A percentile compares a stretch with the other conserved stretches of the same genome.
Conservation (phyloP, 768 basidiomycete genomes). For the Mycena haematopus region DNA sequence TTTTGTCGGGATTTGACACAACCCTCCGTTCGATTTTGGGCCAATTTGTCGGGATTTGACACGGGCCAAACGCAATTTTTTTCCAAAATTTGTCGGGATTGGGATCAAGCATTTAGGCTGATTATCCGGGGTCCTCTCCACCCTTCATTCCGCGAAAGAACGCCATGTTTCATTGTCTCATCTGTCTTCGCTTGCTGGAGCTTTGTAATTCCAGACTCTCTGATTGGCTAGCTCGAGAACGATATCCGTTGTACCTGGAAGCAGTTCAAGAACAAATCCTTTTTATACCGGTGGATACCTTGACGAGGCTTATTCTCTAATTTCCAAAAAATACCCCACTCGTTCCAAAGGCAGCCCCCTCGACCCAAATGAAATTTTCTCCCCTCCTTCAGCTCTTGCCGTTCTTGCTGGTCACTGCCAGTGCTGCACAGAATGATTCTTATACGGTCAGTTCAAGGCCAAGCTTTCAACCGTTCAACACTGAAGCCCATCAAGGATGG, state of each 20-base stretch:
- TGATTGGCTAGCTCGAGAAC: neutral
- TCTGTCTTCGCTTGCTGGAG: neutral
- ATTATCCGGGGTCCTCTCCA: too few relatives aligned
- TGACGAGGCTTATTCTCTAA: too few relatives aligned
- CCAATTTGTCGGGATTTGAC: too few relatives aligned
- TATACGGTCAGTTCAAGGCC: slow-evolving; percentile 20
- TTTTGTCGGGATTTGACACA: too few relatives aligned
- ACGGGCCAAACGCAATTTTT: too few relatives aligned
- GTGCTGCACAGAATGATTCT: slow-evolving; percentile 6
- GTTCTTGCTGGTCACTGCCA: slow-evolving; percentile 5
- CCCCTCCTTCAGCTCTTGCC: slow-evolving; percentile 7
- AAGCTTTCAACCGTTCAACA: neutral
- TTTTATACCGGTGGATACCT: too few relatives aligned
- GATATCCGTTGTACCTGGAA: too few relatives aligned
- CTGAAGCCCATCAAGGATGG: slow-evolving; percentile 17
- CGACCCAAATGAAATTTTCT: neutral
- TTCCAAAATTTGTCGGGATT: too few relatives aligned
- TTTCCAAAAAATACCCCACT: too few relatives aligned
- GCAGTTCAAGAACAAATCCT: neutral
- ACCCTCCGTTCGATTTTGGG: too few relatives aligned
- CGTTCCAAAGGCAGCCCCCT: neutral
- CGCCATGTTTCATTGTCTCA: neutral
- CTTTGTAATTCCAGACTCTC: neutral
- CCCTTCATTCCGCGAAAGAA: too few relatives aligned
- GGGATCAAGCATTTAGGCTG: too few relatives aligned